Base-by-base conservation (phyloP, 805 yeast species). In the Candida coleopterorum region DNA sequence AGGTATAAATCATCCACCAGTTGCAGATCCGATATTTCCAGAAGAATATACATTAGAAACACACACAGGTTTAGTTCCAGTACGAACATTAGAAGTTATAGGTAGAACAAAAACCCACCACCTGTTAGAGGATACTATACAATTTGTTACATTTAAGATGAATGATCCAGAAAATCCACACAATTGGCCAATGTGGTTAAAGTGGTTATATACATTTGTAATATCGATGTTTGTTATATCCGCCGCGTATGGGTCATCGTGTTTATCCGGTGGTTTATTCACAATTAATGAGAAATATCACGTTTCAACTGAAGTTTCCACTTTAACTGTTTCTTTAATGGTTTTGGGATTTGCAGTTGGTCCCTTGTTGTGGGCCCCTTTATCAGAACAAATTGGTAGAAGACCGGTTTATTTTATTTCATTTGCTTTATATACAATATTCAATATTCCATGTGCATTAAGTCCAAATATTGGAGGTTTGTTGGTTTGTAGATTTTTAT, bases 161-260 rank as follows among this genome's bases (percentile, higher is more conserved):
- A 74, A 76, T 44, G 97, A 89, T 56, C 94, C 95, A 0, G 90
- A 77, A 49, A 89, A 89, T 60, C 97, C 97, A 20, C 81, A 80
- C 52, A 88, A 88, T 58, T 88, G 97, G 97, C 62, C 73, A 18
- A 37, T 64, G 22, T 46, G 48, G 44, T 37, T 56, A 16, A 75
- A 77, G 53, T 79, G 89, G 85, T 3, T 57, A 1, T 85, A 81
- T 54, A 87, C 97, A 0, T 54, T 82, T 21, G 45, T 79, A 8
- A 65, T 85, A 17, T 79, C 96, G 2, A 46, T 77, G 22, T 70
- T 85, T 44, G 96, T 89, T 34, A 80, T 89, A 39, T 75, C 87
- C 50, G 96, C 90, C 21, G 97, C 97, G 2, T 88, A 85, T 56
- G 96, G 96, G 27, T 85, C 96, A 4, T 83, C 96, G 2, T 83